A percentile compares a stretch with the other conserved stretches of the same genome.
These are phyloP conservation scores for Vigna nakashimae DNA, from an alignment of 306 rosid species.

Conservation along the genomic window DNA sequence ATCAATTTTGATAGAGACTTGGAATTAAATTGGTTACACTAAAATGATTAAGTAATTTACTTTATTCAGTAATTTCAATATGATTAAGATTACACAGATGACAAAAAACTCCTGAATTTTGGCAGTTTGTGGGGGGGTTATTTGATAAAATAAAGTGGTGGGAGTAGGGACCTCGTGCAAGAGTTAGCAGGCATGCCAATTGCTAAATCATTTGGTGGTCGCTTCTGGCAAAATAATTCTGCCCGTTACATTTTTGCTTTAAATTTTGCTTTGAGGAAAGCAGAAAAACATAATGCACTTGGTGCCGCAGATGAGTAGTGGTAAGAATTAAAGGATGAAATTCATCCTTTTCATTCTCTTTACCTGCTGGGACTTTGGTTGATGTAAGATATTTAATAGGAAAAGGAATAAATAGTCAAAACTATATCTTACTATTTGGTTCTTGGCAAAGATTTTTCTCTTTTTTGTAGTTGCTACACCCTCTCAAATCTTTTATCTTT, in stretches of 20 bases:
- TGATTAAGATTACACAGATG: background rate
- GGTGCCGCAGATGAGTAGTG: constrained; percentile 12
- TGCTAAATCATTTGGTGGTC: constrained; percentile 3
- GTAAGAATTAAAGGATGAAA: constrained; percentile 7
- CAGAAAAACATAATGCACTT: background rate
- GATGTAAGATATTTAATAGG: constrained; percentile 7
- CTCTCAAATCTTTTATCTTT: constrained; percentile 13
- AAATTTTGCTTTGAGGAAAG: background rate
- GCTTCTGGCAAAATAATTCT: background rate
- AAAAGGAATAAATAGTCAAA: background rate
- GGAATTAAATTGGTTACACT: constrained; percentile 16
- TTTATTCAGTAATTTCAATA: constrained; percentile 25
- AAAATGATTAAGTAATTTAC: constrained; percentile 28
- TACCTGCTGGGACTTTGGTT: constrained; percentile 27
- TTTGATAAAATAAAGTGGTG: constrained; percentile 22
- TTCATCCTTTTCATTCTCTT: constrained; percentile 14
- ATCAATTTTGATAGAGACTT: background rate
- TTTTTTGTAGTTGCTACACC: background rate
- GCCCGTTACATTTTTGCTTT: background rate
- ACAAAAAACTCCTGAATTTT: background rate
- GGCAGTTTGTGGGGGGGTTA: background rate
- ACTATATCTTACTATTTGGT: background rate
- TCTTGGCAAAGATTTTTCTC: constrained; percentile 13
- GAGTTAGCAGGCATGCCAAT: constrained; percentile 13
- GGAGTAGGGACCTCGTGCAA: background rate